Conservation (phyloP, 2,329 filamentous ascomycete species). For the Lizonia empirigonia region DNA sequence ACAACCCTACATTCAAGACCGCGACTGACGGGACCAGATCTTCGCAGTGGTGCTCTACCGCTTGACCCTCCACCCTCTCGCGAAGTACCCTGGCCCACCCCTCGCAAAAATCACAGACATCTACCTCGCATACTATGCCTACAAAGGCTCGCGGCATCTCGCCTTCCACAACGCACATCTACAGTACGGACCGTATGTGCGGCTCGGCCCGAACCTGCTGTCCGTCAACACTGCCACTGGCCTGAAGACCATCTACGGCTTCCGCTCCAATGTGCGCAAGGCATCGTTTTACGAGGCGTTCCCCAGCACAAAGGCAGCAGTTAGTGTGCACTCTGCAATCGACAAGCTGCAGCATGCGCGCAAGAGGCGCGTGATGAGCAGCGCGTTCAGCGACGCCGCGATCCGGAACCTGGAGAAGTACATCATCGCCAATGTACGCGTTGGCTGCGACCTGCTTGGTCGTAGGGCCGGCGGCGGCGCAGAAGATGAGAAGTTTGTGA, state of each 20-base stretch:
- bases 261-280: slow-evolving; percentile 56
- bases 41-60: slow-evolving; percentile 44
- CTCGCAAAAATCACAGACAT: slow-evolving; percentile 48
- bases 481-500: slow-evolving; percentile 24
- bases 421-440: slow-evolving; percentile 52
- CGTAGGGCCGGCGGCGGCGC: slow-evolving; percentile 20
- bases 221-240: slow-evolving; percentile 72
- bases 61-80: slow-evolving; percentile 51
- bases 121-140: slow-evolving; percentile 67
- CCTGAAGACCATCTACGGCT: slow-evolving; percentile 57
- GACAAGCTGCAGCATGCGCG: slow-evolving; percentile 54
- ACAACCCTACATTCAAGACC: background rate
- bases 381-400: slow-evolving; percentile 54
- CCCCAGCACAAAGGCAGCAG: slow-evolving; percentile 49
- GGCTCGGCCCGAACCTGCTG: slow-evolving; percentile 77
- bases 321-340: slow-evolving; percentile 53
- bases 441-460: slow-evolving; percentile 46
- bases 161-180: slow-evolving; percentile 73
- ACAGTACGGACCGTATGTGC: slow-evolving; percentile 73
- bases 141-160: slow-evolving; percentile 75
- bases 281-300: slow-evolving; percentile 57
- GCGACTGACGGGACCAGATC: slow-evolving; percentile 28
- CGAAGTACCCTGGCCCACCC: slow-evolving; percentile 51
- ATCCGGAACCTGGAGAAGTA: slow-evolving; percentile 55
- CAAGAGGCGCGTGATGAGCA: slow-evolving; percentile 54